These are phyloP conservation scores for Syzygium aqueum DNA, from an alignment of 345 rosid genomes.

Conservation along the genomic window DNA sequence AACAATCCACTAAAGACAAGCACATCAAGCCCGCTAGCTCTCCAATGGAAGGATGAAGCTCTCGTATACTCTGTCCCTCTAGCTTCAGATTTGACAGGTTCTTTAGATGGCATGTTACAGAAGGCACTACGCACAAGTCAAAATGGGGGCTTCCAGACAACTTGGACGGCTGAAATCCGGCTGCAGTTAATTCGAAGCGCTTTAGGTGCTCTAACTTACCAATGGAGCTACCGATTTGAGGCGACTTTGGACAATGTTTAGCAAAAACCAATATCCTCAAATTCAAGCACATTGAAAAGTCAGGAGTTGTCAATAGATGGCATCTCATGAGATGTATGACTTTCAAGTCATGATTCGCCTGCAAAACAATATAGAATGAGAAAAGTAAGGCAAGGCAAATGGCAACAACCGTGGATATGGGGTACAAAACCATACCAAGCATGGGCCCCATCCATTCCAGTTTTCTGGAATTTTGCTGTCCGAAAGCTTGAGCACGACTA, in stretches of 20 bases:
- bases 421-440: not conserved
- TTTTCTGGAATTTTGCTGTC: fast-evolving
- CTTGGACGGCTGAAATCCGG: fast-evolving
- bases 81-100: not conserved
- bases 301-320: fast-evolving
- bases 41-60: not conserved
- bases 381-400: not conserved
- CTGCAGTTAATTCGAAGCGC: not conserved
- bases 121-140: not conserved
- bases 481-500: not conserved
- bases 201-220: not conserved
- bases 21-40: not conserved
- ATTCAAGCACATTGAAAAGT: not conserved
- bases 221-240: not conserved
- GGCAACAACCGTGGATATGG: fast-evolving
- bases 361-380: fast-evolving
- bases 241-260: not conserved
- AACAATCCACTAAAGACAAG: not conserved
- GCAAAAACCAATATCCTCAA: not conserved
- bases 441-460: not conserved
- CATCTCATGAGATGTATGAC: not conserved
- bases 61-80: not conserved
- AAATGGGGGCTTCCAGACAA: not conserved
- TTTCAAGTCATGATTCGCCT: not conserved
- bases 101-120: not conserved